Evolutionary conservation across 306 rosid species (phyloP).

Genomic region (Delonix regia): DNA sequence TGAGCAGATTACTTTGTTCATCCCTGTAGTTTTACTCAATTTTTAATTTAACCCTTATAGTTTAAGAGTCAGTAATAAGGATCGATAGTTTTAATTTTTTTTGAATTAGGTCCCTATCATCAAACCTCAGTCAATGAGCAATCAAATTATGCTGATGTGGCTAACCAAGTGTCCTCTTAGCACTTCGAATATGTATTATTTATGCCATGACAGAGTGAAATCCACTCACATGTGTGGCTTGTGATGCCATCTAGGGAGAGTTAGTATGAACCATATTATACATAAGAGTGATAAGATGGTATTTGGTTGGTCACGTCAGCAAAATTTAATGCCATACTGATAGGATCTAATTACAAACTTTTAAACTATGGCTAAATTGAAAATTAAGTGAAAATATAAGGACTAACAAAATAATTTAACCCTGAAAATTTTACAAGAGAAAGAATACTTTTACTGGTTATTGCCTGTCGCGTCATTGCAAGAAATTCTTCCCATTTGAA

Average conservation of each 20-base stretch:
- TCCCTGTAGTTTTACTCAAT: neutral
- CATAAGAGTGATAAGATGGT: neutral
- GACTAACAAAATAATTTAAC: neutral
- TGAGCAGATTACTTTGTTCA: neutral
- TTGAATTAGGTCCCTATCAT: neutral
- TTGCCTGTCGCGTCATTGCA: constrained; percentile 77
- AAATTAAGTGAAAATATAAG: neutral
- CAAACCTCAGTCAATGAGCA: neutral
- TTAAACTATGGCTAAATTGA: neutral
- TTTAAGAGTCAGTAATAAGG: neutral
- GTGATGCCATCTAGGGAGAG: neutral
- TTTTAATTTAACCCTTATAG: neutral
- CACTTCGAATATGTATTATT: neutral
- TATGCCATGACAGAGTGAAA: neutral
- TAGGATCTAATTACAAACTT: neutral
- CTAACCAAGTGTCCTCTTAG: neutral
- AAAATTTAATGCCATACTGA: neutral
- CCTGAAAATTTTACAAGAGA: constrained; percentile 4
- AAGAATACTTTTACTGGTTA: constrained; percentile 75
- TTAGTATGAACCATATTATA: neutral
- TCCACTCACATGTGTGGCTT: neutral
- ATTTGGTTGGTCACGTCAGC: neutral
- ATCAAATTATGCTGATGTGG: neutral
- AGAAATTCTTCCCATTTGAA: constrained; percentile 94
- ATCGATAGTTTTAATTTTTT: neutral